Base-by-base conservation (phyloP, 306 rosid species). In the Dryas drummondii region DNA sequence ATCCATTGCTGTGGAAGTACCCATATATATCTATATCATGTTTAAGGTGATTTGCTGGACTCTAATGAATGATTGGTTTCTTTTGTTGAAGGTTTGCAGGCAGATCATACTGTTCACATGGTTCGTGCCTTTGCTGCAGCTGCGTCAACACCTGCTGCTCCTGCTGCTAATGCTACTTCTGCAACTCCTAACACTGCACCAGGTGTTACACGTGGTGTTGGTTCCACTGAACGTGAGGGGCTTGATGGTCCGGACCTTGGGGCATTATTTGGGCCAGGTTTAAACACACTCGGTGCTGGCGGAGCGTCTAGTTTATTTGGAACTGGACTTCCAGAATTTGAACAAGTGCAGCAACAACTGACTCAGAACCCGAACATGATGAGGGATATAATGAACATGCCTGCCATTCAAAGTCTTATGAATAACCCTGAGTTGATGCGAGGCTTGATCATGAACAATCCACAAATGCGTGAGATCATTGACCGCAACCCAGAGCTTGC, bases 311-410 rank as follows among this genome's bases (percentile, higher is more conserved):
- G 84, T 37, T 78, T 78, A 44, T 80, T 75, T 71, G 89, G 87
- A 45, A 79, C 83, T 52, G 86, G 82, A 55, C 81, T 85, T 32
- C 92, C 87, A 0, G 90, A 86, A 42, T 84, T 88, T 58, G 92
- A 88, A 26, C 92, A 88, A 81, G 80, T 85, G 74, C 90, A 88
- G 74, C 92, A 88, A 56, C 92, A 85, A 66, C 79, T 88, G 79
- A 81, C 88, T 48, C 90, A 86, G 83, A 83, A 88, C 66, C 89
- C 92, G 15, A 85, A 88, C 73, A 83, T 85, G 88, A 85, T 85
- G 90, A 85, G 92, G 82, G 92, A 88, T 60, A 81, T 85, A 68
- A 88, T 88, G 89, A 85, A 83, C 80, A 83, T 78, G 83, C 92
- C 92, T 12, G 92, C 92, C 70, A 83, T 88, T 70, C 92, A 88